A percentile compares a stretch with the other conserved stretches of the same genome.
These are phyloP conservation scores for Russula sp. DNA, from an alignment of 768 basidiomycete species.

Conservation along the genomic window DNA sequence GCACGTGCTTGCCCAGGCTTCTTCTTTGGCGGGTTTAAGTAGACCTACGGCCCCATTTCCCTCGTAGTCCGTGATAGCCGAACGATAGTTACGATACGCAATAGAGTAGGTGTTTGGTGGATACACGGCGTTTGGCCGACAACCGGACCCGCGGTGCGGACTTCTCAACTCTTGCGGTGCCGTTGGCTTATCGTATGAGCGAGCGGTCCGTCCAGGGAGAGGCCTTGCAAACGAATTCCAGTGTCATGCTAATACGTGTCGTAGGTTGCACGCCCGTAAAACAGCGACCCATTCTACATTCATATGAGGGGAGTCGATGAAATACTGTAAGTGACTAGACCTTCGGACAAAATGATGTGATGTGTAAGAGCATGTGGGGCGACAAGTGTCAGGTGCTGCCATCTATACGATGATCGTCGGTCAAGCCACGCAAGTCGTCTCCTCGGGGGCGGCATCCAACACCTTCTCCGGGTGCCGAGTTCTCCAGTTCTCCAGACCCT, in stretches of 20 bases:
- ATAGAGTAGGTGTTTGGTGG: no score
- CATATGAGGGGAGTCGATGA: no score
- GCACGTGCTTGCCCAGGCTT: no score
- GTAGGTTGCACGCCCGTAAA: no score
- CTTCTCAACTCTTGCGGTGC: no score
- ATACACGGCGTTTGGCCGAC: neutral
- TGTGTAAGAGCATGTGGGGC: neutral
- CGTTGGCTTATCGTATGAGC: no score
- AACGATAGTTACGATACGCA: no score
- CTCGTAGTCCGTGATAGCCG: no score
- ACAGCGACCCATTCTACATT: no score
- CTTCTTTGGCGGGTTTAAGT: no score
- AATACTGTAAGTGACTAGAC: neutral
- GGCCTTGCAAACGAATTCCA: neutral
- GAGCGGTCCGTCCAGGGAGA: no score
- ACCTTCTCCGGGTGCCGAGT: conserved; percentile 39
- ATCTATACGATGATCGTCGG: neutral
- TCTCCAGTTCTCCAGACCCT: conserved; percentile 73
- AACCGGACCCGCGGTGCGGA: neutral
- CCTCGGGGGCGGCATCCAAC: neutral
- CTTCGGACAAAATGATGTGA: neutral
- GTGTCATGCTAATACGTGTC: neutral
- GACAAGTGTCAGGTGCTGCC: neutral
- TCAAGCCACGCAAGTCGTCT: neutral
- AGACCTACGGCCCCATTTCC: no score